Base-by-base conservation (phyloP, 2,329 filamentous ascomycete species). In the Xylariales sp. region DNA sequence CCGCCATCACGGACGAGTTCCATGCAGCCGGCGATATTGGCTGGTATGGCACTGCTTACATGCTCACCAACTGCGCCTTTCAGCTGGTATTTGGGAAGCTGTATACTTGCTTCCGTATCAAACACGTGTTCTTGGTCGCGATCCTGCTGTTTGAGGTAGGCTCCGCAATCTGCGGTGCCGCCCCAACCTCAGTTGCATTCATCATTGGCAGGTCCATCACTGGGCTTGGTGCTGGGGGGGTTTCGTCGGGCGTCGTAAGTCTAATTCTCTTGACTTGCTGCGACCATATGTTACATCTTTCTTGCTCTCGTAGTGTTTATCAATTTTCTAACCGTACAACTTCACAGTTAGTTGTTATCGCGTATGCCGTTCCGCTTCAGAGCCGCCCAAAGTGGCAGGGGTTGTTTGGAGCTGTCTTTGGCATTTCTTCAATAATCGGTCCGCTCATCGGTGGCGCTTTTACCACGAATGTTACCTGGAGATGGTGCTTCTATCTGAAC, bases 41-140 rank as follows among this genome's bases (percentile, higher is more conserved):
- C 16, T 82, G 78, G 78, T 81, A 81, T 46, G 75, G 73, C 3
- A 66, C 72, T 13, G 71, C 71, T 29, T 77, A 70, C 47, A 73
- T 75, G 54, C 60, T 74, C 47, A 70, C 68, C 2, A 51, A 69
- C 20, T 69, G 63, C 8, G 59, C 59, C 40, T 62, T 67, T 48
- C 67, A 70, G 49, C 64, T 66, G 29, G 60, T 61, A 13, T 70
- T 63, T 60, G 68, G 68, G 37, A 74, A 74, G 37, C 58, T 59
- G 4, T 70, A 67, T 55, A 69, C 66, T 45, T 75, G 72, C 53
- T 78, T 47, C 37, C 37, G 38, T 15, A 31, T 38, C 2, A 47
- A 47, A 17, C 10, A 25, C 1, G 42, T 45, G 6, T 47, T 47
- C 19, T n/a, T 49, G 5, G 13, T 30, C 3, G 40, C 39, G 2